phyloP scores from a whole-genome alignment of 2,329 filamentous ascomycete species.

The Zymoseptoria crescenta region DNA sequence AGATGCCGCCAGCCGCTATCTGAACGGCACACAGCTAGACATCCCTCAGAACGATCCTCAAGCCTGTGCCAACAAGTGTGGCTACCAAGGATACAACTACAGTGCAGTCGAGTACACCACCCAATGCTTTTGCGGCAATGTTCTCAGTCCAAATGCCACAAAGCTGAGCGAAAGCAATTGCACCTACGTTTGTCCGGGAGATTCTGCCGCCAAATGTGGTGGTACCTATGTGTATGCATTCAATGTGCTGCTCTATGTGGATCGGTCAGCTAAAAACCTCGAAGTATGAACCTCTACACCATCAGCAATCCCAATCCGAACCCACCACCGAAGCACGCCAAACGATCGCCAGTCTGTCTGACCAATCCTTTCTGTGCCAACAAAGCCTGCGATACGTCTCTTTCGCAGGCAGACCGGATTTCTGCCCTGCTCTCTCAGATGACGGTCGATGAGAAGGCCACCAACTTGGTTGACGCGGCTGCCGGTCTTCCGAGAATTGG shows the following conservation, averaged over 20 bases:
- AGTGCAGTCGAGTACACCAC: conserved; percentile 8
- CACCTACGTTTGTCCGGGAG: conserved; percentile 7
- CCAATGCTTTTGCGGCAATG: conserved; percentile 10
- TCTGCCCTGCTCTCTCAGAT: conserved; percentile 43
- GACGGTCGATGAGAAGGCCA: conserved; percentile 47
- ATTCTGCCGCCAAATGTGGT: conserved; percentile 5
- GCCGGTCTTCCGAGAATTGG: conserved; percentile 44
- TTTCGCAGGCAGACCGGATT: conserved; percentile 27
- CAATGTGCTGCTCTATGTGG: neutral
- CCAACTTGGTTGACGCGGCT: conserved; percentile 39
- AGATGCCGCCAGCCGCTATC: conserved; percentile 3
- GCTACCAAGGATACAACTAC: conserved; percentile 9
- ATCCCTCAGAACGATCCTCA: conserved; percentile 6
- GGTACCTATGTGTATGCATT: conserved; percentile 5
- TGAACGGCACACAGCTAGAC: conserved; percentile 5
- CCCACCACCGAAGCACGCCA: neutral
- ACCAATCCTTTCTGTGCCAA: conserved; percentile 11
- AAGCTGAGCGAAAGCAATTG: conserved; percentile 5
- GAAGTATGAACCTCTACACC: conserved; percentile 10
- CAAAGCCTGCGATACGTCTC: conserved; percentile 42
- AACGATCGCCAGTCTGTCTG: conserved; percentile 9
- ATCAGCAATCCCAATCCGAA: conserved; percentile 9
- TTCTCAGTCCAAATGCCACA: conserved; percentile 1
- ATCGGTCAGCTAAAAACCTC: neutral
- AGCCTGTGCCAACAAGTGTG: conserved; percentile 7